Evolutionary conservation across 352 stramenopile genomes (phyloP).

Genomic region (Globisporangium canariense): DNA sequence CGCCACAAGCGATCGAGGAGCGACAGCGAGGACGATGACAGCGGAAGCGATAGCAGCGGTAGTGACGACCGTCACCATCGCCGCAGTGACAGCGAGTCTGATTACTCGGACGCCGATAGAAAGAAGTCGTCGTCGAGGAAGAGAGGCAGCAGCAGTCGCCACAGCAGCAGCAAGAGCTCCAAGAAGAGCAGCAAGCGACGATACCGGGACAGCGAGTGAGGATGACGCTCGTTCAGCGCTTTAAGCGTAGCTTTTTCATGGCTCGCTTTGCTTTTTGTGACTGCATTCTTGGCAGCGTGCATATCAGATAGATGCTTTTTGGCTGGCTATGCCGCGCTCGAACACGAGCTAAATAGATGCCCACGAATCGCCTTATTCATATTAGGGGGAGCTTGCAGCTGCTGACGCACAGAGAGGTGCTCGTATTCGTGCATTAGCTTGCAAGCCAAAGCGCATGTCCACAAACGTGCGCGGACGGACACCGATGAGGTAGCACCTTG

Average conservation of each 20-base stretch:
- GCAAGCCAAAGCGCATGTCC: too few relatives aligned
- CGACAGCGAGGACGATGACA: conserved; percentile 9
- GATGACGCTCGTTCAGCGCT: too few relatives aligned
- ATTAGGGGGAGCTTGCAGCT: not conserved
- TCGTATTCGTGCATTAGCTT: not conserved
- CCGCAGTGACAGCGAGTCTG: conserved; percentile 16
- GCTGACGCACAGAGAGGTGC: not conserved
- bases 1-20: conserved; percentile 23
- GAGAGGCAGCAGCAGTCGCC: conserved; percentile 14
- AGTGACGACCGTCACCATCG: not conserved
- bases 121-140: conserved; percentile 23
- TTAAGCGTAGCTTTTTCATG: not conserved
- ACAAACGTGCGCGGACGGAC: too few relatives aligned
- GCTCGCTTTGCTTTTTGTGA: not conserved
- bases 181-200: conserved; percentile 19
- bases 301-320: not conserved
- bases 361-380: too few relatives aligned
- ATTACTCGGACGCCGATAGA: conserved; percentile 16
- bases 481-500: too few relatives aligned
- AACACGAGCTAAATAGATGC: conserved; percentile 5
- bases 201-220: conserved; percentile 13
- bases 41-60: conserved; percentile 1
- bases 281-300: not conserved
- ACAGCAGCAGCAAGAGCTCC: conserved; percentile 8
- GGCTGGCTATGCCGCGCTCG: not conserved